Evolutionary conservation across 2,329 filamentous ascomycete genomes (phyloP), one percentile per base, ranked within the genome.

Genomic region (Exophiala viscosa): DNA sequence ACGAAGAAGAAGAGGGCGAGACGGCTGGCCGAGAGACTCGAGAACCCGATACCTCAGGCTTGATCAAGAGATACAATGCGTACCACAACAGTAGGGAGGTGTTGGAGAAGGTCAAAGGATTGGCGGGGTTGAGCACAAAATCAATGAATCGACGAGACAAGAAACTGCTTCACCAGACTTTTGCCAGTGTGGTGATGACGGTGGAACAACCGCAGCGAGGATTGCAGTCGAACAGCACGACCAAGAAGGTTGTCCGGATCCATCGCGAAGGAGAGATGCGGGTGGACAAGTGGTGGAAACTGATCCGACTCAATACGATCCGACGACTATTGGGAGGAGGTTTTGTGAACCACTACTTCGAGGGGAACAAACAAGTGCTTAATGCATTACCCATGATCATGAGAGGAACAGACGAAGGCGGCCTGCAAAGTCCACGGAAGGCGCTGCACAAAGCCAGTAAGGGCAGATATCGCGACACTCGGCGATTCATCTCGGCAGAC

Each of bases 251-350:
- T 9, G 74, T 88, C 35, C 77, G 79, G 50, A 79, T 88, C 50
- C 75, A 79, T 48, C 74, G 75, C 17, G 77, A 76, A 42, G 80
- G 82, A 2, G 76, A 79, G 48, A 80, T 88, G 73, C 77, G 73
- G 45, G 82, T 88, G 45, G 84, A 88, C 67, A 78, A 79, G 59
- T 89, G 86, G 86, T 88, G 85, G 85, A 88, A 88, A 68, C 72
- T 87, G 61, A 75, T 82, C 60, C 75, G 84, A 28, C 68, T 87
- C 45, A 80, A 83, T 55, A 78, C 79, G 2, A 68, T 88, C 48
- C 77, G 82, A 63, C 70, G 84, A 35, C 70, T 84, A 28, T 69
- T 88, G 36, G 79, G 81, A 52, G 78, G 80, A 11, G 83, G 83
- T 0, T 84, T 86, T 59, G 67, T 82, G 41, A 75, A 76, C 45